These are phyloP conservation scores for Vitis labrusca DNA, from an alignment of 164 flowering plant genomes.

Conservation along the genomic window DNA sequence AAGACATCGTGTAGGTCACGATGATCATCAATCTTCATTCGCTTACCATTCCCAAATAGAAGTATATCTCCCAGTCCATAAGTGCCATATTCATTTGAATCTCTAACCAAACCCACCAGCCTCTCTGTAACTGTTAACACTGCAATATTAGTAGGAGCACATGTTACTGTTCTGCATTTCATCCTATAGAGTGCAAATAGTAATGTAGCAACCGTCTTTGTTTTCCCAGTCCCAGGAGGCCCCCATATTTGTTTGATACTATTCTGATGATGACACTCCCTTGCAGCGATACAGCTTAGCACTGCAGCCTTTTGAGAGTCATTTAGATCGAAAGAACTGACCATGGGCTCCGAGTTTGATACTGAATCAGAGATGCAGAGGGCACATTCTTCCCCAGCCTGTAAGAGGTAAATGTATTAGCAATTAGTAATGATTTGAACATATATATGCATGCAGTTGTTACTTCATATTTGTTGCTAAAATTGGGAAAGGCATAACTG, in stretches of 20 bases:
- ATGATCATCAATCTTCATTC: conserved; percentile 45
- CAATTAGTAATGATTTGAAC: too few species aligned
- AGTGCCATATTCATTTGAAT: conserved; percentile 3
- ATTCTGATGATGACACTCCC: conserved; percentile 25
- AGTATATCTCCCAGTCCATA: conserved; percentile 58
- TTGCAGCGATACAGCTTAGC: conserved; percentile 23
- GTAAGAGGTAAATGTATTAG: neutral
- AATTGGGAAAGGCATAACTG: too few species aligned
- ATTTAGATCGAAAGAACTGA: conserved; percentile 23
- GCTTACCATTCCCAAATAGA: conserved; percentile 46
- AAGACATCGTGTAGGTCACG: conserved; percentile 37
- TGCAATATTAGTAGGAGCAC: conserved; percentile 59
- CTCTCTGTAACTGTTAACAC: conserved; percentile 37
- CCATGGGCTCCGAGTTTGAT: neutral
- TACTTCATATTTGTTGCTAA: too few species aligned
- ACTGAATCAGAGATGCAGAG: conserved; percentile 9
- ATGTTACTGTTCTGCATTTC: conserved; percentile 47
- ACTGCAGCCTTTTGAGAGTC: conserved; percentile 42
- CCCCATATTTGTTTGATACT: conserved; percentile 54
- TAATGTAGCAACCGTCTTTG: conserved; percentile 35
- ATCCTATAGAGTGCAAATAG: conserved; percentile 27
- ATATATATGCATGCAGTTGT: too few species aligned
- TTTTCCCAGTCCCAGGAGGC: conserved; percentile 70
- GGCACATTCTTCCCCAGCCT: conserved; percentile 19
- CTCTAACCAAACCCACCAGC: conserved; percentile 26